Base-by-base conservation (phyloP, 148 eudicot genomes). In the Rhododendron molle region DNA sequence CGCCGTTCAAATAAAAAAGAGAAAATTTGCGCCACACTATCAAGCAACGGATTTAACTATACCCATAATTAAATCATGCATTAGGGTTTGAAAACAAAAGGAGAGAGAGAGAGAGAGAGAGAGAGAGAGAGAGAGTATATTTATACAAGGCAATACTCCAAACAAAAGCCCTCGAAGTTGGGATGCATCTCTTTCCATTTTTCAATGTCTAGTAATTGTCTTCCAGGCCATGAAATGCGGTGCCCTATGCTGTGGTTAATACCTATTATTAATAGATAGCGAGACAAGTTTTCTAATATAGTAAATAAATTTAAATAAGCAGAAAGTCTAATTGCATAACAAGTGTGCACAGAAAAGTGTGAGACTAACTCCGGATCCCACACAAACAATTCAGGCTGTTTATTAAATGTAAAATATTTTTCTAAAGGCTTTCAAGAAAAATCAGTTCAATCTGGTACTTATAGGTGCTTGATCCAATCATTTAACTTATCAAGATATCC, bases 81-180 rank as follows among this genome's bases (percentile, higher is more conserved):
- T 9, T 40, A 76, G 79, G 79, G 23, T 76, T 76, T 76, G 79
- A 34, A 74, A 36, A 43, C n/a, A 18, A 36, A 69, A 18, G 40
- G 20, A 46, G 7, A 7, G 49, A 52, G 69, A 81, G 69, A 32
- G 52, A 54, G 67, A 52, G 62, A 46, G 82, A 80, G 69, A 52
- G 81, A 82, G 65, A 40, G 40, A 74, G 46, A n/a, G 54, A 58
- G 71, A 73, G 46, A 67, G 78, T 23, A 82, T 49, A 50, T 2
- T 15, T 3, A 3, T 52, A 78, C 79, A 76, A 78, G 58, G 58
- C 56, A 46, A 50, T 88, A 34, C n/a, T n/a, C n/a, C 46, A 76
- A 86, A 81, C 83, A 81, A 87, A 87, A 82, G 34, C 52, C 84
- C 86, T 86, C 56, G 67, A 78, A 67, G 49, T 49, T 40, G 34